Evolutionary conservation across 2,329 filamentous ascomycete species (phyloP).

Genomic region (Colletotrichum scovillei): DNA sequence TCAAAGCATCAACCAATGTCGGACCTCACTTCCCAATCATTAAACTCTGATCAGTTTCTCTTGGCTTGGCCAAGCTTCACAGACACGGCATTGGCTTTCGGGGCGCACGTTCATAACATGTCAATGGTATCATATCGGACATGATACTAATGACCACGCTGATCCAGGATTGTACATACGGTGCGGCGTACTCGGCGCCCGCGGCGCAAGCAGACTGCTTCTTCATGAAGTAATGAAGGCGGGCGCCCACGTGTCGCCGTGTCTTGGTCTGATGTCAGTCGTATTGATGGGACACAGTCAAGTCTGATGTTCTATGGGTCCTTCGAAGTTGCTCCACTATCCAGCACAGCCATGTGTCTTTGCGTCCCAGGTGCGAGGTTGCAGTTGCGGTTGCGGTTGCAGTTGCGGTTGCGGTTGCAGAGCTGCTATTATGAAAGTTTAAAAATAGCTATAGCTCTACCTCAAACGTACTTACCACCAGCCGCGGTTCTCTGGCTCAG

Average conservation of each 20-base stretch:
- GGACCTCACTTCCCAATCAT: not conserved
- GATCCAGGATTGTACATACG: too few species aligned
- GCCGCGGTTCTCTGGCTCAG: not conserved
- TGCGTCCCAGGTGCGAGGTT: not conserved
- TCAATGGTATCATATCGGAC: not conserved
- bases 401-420: not conserved
- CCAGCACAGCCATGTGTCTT: constrained; percentile 22
- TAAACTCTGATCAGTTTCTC: constrained; percentile 8
- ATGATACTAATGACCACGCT: not conserved
- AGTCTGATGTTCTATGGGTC: constrained; percentile 5
- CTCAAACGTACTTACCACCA: constrained; percentile 1
- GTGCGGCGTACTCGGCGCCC: not conserved
- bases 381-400: not conserved
- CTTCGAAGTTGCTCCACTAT: not conserved
- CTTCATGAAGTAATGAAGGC: not conserved
- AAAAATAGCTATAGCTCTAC: constrained; percentile 24
- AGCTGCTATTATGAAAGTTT: constrained; percentile 4
- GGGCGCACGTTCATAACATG: constrained; percentile 11
- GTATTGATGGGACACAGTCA: not conserved
- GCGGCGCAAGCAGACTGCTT: too few species aligned
- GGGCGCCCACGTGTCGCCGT: not conserved
- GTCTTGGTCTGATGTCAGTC: not conserved
- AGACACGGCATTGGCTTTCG: not conserved
- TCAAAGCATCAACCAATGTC: not conserved
- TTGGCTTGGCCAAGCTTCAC: constrained; percentile 23